Percentiles rank a stretch among this genome's conserved stretches.
Conservation (phyloP, 768 basidiomycete species). For the Suillus subalutaceus region DNA sequence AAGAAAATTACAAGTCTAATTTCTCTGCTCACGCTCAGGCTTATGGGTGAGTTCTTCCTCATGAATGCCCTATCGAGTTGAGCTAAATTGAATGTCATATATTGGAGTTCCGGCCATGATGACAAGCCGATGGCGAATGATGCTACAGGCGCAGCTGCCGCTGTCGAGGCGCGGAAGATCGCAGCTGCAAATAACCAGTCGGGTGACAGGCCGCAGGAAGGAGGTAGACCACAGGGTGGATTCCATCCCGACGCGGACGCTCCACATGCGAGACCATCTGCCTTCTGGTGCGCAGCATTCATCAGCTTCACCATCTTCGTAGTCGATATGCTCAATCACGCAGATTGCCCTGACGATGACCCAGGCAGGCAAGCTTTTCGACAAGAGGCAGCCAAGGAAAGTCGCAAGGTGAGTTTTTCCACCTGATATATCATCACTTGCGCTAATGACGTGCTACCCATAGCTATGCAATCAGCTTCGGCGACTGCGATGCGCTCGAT, state of each 20-base stretch:
- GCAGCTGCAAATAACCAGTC: too few relatives aligned
- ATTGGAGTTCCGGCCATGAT: background rate
- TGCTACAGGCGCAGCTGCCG: conserved; percentile 32
- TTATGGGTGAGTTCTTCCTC: conserved; percentile 28
- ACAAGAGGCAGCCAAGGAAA: too few relatives aligned
- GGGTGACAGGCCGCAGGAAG: too few relatives aligned
- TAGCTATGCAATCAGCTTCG: conserved; percentile 36
- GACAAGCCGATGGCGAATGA: conserved; percentile 31
- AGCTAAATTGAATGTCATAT: background rate
- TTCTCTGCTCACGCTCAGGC: conserved; percentile 33
- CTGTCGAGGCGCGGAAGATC: too few relatives aligned
- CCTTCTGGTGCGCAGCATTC: conserved; percentile 17
- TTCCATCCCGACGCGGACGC: too few relatives aligned
- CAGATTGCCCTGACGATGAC: too few relatives aligned
- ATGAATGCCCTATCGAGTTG: background rate
- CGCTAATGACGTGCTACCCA: background rate
- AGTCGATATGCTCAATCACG: too few relatives aligned
- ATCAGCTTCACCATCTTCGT: background rate
- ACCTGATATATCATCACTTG: too few relatives aligned
- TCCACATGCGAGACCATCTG: conserved; percentile 7
- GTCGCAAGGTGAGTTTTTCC: too few relatives aligned
- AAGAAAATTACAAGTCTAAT: conserved; percentile 21
- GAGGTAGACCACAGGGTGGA: too few relatives aligned
- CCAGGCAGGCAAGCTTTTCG: too few relatives aligned
- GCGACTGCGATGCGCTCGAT: conserved; percentile 34